Evolutionary conservation across 2,329 filamentous ascomycete species (phyloP).

Genomic region (Sclerotinia subarctica): DNA sequence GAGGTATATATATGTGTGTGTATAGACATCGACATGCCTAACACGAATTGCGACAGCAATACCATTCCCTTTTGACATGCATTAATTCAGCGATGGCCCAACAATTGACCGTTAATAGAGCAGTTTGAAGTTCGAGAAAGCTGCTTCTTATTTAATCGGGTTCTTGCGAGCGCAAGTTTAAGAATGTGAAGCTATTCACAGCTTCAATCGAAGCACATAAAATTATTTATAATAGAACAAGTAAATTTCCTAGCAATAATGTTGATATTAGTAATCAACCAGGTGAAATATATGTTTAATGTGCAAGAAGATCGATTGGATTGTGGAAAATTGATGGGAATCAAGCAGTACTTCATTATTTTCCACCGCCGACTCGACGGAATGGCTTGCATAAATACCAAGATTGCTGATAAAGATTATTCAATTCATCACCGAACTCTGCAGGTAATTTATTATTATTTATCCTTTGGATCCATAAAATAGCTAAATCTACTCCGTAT

Average conservation of each 20-base stretch:
- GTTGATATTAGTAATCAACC: not conserved
- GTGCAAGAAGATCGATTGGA: not conserved
- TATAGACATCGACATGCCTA: not conserved
- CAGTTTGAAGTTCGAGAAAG: not conserved
- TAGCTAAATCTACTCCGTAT: no score
- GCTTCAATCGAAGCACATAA: not conserved
- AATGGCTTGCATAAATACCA: not conserved
- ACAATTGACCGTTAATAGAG: no score
- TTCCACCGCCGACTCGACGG: not conserved
- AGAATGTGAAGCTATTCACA: not conserved
- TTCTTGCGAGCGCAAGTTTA: not conserved
- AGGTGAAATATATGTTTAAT: not conserved
- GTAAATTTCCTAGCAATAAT: not conserved
- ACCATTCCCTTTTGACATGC: no score
- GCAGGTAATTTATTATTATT: not conserved
- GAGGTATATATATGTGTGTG: no score
- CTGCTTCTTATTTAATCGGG: not conserved
- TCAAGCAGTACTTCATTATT: not conserved
- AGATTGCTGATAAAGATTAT: not conserved
- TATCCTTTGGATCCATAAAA: conserved; percentile 2
- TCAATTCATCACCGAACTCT: not conserved
- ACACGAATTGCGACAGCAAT: no score
- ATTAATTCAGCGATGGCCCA: not conserved
- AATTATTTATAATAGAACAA: no score
- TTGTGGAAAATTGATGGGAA: not conserved